phyloP scores from a whole-genome alignment of 1,284 basidiomycete genomes.

The Leccinum cinnamomeum region DNA sequence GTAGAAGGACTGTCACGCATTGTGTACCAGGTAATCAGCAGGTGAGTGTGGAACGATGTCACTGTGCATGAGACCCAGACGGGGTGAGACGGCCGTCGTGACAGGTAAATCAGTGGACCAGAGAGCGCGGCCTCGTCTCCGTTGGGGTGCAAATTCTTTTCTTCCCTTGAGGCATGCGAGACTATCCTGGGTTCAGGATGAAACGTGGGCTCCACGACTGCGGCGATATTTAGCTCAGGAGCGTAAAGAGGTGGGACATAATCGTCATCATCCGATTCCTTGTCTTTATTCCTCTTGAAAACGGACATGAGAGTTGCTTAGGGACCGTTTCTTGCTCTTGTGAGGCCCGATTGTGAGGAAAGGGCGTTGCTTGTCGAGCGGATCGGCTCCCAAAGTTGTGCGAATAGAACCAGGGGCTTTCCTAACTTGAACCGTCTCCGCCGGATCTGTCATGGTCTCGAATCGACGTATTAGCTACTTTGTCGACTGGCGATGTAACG shows the following conservation, averaged over 20 bases:
- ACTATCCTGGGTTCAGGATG: not conserved
- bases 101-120: conserved; percentile 54
- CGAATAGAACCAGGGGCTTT: conserved; percentile 11
- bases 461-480: too few species aligned
- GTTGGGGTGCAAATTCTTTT: not conserved
- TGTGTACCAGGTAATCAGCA: conserved; percentile 50
- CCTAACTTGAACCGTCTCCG: conserved; percentile 9
- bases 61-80: conserved; percentile 58
- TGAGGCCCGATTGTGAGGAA: conserved; percentile 19
- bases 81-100: conserved; percentile 34
- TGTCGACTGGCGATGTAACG: too few species aligned
- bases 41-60: conserved; percentile 44
- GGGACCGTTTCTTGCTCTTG: conserved; percentile 46
- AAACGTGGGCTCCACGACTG: too few species aligned
- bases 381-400: conserved; percentile 15
- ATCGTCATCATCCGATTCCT: too few species aligned
- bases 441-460: not conserved
- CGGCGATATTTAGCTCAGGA: too few species aligned
- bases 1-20: conserved; percentile 44
- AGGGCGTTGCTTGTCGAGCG: conserved; percentile 8
- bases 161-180: conserved; percentile 4
- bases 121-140: conserved; percentile 27
- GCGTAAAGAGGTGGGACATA: too few species aligned
- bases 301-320: conserved; percentile 50
- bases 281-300: too few species aligned